phyloP scores from a whole-genome alignment of 2,329 filamentous ascomycete species.

The Aspergillus unguis region DNA sequence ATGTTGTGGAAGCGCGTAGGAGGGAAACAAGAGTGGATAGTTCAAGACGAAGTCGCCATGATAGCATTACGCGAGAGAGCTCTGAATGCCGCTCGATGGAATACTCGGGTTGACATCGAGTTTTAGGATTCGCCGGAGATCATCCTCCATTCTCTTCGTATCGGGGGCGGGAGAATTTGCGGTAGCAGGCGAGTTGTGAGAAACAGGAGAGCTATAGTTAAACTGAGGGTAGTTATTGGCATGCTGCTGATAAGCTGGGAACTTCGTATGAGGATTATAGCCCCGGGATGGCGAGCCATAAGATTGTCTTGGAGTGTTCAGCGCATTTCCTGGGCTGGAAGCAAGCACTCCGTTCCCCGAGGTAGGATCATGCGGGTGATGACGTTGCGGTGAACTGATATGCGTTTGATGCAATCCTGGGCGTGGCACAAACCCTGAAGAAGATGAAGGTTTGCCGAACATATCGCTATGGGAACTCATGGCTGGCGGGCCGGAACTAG shows the following conservation, averaged over 20 bases:
- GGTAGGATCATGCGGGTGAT: constrained; percentile 29
- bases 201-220: constrained; percentile 22
- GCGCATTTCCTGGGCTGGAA: constrained; percentile 17
- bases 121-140: constrained; percentile 48
- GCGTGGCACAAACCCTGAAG: constrained; percentile 18
- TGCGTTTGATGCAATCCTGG: constrained; percentile 24
- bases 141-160: constrained; percentile 48
- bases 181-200: constrained; percentile 20
- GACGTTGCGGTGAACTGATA: constrained; percentile 21
- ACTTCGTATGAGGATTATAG: constrained; percentile 21
- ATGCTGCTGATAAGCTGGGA: constrained; percentile 14
- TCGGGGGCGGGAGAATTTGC: constrained; percentile 32
- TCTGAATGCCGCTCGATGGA: constrained; percentile 31
- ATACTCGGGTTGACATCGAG: constrained; percentile 35
- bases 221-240: constrained; percentile 22
- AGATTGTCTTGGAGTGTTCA: constrained; percentile 11
- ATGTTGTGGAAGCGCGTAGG: background rate
- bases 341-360: constrained; percentile 32
- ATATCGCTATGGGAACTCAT: constrained; percentile 20
- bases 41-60: constrained; percentile 1
- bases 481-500: constrained; percentile 34
- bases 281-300: constrained; percentile 22
- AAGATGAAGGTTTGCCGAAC: constrained; percentile 16
- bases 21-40: background rate
- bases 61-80: constrained; percentile 29